These are phyloP conservation scores for Bipolaris bicolor DNA, from an alignment of 2,329 filamentous ascomycete species.

Conservation along the genomic window DNA sequence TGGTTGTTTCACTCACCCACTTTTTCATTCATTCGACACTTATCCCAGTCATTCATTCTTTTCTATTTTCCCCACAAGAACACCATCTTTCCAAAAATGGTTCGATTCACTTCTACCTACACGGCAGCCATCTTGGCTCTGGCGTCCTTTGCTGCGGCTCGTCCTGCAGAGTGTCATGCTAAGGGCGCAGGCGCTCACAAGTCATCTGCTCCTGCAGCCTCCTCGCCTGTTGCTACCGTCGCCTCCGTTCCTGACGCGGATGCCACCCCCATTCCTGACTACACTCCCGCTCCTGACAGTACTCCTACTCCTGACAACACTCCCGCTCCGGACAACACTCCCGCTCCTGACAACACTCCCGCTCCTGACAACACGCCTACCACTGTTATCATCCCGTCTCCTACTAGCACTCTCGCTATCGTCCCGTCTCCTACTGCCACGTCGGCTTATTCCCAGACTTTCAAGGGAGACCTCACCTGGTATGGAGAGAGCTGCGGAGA, in stretches of 20 bases:
- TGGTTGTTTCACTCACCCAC: background rate
- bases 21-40: background rate
- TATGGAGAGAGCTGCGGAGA: background rate
- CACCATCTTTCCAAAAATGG: background rate
- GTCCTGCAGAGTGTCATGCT: background rate
- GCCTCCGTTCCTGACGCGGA: background rate
- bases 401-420: background rate
- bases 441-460: background rate
- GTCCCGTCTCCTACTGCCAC: background rate
- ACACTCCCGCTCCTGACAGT: background rate
- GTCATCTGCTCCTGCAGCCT: background rate
- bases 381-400: background rate
- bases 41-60: background rate
- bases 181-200: background rate
- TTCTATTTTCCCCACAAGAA: background rate
- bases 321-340: background rate
- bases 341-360: background rate
- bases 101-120: background rate
- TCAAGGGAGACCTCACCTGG: background rate
- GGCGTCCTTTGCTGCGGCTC: background rate
- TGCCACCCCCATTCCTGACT: no score
- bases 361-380: background rate
- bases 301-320: background rate
- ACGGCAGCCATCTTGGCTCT: background rate
- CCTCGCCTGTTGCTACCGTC: background rate